A percentile compares a stretch with the other conserved stretches of the same genome.
Conservation (phyloP, 202 grass and related monocot species). For the Hordeum pubiflorum region DNA sequence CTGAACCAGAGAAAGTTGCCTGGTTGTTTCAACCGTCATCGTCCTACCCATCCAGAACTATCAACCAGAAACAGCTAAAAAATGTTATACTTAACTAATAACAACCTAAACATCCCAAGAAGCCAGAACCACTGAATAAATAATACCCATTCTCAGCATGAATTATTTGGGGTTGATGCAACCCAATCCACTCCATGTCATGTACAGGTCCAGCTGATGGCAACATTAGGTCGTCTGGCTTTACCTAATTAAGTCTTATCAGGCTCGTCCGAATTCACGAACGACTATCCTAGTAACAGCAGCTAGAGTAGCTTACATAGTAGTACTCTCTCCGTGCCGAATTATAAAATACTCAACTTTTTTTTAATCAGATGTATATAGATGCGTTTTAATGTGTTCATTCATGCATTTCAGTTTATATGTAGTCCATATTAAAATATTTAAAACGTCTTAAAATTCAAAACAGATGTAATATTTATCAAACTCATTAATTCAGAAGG, state of each 20-base stretch:
- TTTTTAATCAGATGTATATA: too few species aligned
- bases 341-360: too few species aligned
- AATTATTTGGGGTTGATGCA: slow-evolving; percentile 29
- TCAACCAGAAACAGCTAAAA: slow-evolving; percentile 18
- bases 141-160: not conserved
- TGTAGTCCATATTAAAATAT: too few species aligned
- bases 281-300: not conserved
- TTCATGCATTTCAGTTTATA: too few species aligned
- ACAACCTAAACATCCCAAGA: slow-evolving; percentile 7
- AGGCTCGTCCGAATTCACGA: slow-evolving; percentile 2
- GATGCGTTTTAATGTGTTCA: too few species aligned
- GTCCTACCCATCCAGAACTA: slow-evolving; percentile 25
- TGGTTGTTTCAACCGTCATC: slow-evolving; percentile 38
- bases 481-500: not conserved
- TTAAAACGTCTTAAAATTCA: too few species aligned
- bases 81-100: not conserved
- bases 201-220: slow-evolving; percentile 16
- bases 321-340: not conserved
- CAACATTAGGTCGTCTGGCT: slow-evolving; percentile 22
- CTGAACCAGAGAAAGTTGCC: slow-evolving; percentile 5
- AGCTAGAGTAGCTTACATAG: not conserved
- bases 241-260: slow-evolving; percentile 18
- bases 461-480: not conserved
- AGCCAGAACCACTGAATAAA: slow-evolving; percentile 1
- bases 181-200: slow-evolving; percentile 3